Percentiles rank a stretch among this genome's conserved stretches.
phyloP scores from a whole-genome alignment of 495 filamentous ascomycete species.

The Lasiosphaeria hispida region DNA sequence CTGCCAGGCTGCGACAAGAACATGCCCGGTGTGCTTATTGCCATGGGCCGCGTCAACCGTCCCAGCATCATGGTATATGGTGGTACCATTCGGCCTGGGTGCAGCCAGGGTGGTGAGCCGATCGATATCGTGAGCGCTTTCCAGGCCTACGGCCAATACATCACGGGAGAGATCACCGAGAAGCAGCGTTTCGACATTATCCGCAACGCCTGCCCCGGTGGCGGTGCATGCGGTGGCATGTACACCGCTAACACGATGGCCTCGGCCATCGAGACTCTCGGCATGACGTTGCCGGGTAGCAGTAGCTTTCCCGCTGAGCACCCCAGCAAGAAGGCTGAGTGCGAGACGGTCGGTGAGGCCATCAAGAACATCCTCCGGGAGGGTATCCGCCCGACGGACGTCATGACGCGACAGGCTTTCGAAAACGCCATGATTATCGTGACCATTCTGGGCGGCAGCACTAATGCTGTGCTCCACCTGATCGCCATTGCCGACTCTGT shows the following conservation, averaged over 20 bases:
- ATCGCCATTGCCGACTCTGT: slow-evolving; percentile 95
- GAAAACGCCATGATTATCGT: slow-evolving; percentile 96
- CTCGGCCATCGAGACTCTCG: slow-evolving; percentile 92
- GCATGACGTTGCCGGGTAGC: slow-evolving; percentile 91
- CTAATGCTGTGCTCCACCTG: slow-evolving; percentile 94
- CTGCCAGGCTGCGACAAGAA: slow-evolving; percentile 99
- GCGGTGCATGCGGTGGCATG: slow-evolving; percentile 96
- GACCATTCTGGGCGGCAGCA: slow-evolving; percentile 93
- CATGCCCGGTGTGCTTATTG: slow-evolving; percentile 98
- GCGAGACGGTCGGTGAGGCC: slow-evolving; percentile 76
- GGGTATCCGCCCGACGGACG: slow-evolving; percentile 85
- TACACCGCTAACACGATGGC: slow-evolving; percentile 99
- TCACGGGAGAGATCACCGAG: slow-evolving; percentile 87
- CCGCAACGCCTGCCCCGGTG: slow-evolving; percentile 86
- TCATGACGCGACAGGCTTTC: slow-evolving; percentile 87
- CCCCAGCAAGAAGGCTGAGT: slow-evolving; percentile 80
- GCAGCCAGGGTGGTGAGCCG: slow-evolving; percentile 69
- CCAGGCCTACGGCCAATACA: slow-evolving; percentile 95
- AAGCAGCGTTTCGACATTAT: slow-evolving; percentile 92
- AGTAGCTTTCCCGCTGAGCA: slow-evolving; percentile 91
- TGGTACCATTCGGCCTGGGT: slow-evolving; percentile 89
- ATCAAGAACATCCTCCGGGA: slow-evolving; percentile 83
- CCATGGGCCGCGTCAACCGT: slow-evolving; percentile 92
- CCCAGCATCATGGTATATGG: slow-evolving; percentile 97
- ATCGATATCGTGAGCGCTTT: slow-evolving; percentile 97